Evolutionary conservation across 2,329 filamentous ascomycete genomes (phyloP).

Genomic region (Fusarium stilboides): DNA sequence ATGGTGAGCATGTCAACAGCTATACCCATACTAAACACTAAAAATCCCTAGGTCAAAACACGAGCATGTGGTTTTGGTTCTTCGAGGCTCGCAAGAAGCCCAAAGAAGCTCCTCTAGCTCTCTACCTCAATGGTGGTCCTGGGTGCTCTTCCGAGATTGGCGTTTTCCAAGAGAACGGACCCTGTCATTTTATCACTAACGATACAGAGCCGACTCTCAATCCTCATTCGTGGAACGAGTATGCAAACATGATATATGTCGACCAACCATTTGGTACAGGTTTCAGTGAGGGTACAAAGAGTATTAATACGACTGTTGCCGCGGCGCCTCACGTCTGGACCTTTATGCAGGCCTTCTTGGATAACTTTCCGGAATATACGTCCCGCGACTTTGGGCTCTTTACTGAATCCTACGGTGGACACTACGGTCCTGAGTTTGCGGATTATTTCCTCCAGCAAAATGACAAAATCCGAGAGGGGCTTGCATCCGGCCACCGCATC

Average conservation of each 20-base stretch:
- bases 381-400: slow-evolving; percentile 70
- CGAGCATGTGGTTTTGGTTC: slow-evolving; percentile 63
- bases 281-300: slow-evolving; percentile 49
- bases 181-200: slow-evolving; percentile 74
- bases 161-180: slow-evolving; percentile 80
- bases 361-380: slow-evolving; percentile 74
- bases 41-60: slow-evolving; percentile 39
- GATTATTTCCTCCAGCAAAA: slow-evolving; percentile 72
- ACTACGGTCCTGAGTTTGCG: slow-evolving; percentile 71
- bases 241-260: slow-evolving; percentile 78
- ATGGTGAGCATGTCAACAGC: too few species aligned
- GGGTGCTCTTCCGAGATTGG: slow-evolving; percentile 54
- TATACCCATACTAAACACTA: too few species aligned
- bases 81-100: slow-evolving; percentile 62
- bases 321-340: slow-evolving; percentile 62
- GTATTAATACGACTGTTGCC: slow-evolving; percentile 51
- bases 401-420: slow-evolving; percentile 70
- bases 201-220: slow-evolving; percentile 61
- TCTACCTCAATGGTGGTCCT: slow-evolving; percentile 66
- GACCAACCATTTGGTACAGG: slow-evolving; percentile 68
- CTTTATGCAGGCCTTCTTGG: slow-evolving; percentile 73
- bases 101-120: slow-evolving; percentile 62
- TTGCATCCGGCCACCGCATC: slow-evolving; percentile 58
- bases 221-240: slow-evolving; percentile 74
- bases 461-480: slow-evolving; percentile 62